These are phyloP conservation scores for Mrakia frigida DNA, from an alignment of 768 basidiomycete genomes.

Conservation along the genomic window DNA sequence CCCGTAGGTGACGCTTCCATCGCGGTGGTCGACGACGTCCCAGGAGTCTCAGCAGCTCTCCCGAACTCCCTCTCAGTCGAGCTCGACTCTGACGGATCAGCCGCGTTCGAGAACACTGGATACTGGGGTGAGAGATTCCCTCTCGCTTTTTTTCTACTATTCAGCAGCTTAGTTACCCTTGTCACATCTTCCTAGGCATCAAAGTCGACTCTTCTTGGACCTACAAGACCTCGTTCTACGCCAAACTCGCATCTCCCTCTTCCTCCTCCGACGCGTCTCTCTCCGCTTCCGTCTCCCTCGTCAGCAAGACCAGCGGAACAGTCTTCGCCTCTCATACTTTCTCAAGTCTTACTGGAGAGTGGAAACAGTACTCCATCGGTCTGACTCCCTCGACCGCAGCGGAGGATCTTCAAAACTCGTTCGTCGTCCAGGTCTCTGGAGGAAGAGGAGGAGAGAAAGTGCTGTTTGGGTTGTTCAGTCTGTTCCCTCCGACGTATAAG, in stretches of 20 bases:
- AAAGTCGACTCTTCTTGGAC: constrained; percentile 53
- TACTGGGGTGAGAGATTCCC: constrained; percentile 44
- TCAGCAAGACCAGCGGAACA: constrained; percentile 48
- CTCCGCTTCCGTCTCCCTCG: constrained; percentile 50
- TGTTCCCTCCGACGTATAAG: constrained; percentile 68
- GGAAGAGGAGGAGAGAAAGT: constrained; percentile 50
- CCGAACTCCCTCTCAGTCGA: constrained; percentile 60
- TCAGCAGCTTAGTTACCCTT: not conserved
- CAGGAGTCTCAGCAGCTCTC: constrained; percentile 55
- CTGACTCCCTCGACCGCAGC: constrained; percentile 51
- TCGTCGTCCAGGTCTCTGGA: constrained; percentile 55
- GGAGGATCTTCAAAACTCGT: constrained; percentile 50
- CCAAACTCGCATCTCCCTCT: constrained; percentile 52
- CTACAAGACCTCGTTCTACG: constrained; percentile 62
- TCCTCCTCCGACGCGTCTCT: constrained; percentile 41
- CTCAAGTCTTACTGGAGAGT: constrained; percentile 50
- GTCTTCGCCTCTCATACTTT: constrained; percentile 49
- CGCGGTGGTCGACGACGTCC: constrained; percentile 51
- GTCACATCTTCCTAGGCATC: constrained; percentile 49
- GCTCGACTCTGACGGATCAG: constrained; percentile 45
- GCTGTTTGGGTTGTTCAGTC: constrained; percentile 58
- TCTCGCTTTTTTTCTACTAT: not conserved
- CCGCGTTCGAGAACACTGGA: constrained; percentile 58
- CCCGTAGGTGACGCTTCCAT: constrained; percentile 50
- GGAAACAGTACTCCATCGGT: constrained; percentile 51